phyloP scores from a whole-genome alignment of 2,329 filamentous ascomycete genomes.

The Aspergillus novoparasiticus region DNA sequence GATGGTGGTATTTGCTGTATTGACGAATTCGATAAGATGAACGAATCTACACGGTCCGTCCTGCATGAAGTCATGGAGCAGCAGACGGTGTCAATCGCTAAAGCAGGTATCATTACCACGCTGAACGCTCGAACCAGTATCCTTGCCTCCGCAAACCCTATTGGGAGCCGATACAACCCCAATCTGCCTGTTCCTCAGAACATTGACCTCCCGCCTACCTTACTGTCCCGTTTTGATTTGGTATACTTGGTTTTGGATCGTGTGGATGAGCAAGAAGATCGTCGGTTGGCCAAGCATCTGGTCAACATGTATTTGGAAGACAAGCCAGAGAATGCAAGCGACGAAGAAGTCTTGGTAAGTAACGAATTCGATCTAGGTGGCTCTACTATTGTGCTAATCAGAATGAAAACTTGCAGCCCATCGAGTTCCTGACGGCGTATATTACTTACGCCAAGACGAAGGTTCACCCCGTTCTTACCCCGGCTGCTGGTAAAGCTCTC shows the following conservation, averaged over 20 bases:
- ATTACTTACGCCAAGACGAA: conserved; percentile 93
- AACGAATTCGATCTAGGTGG: not conserved
- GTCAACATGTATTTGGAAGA: conserved; percentile 97
- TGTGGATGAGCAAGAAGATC: conserved; percentile 86
- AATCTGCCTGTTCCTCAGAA: conserved; percentile 96
- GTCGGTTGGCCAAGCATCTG: conserved; percentile 85
- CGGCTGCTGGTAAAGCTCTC: conserved; percentile 79
- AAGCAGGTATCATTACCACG: conserved; percentile 80
- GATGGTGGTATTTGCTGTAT: conserved; percentile 78
- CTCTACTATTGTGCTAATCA: conserved; percentile 7
- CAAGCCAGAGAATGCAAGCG: conserved; percentile 78
- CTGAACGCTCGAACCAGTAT: conserved; percentile 95
- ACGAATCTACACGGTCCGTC: conserved; percentile 71
- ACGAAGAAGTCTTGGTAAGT: conserved; percentile 78
- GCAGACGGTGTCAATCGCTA: conserved; percentile 76
- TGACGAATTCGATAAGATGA: conserved; percentile 82
- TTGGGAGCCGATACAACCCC: conserved; percentile 96
- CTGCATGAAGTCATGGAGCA: conserved; percentile 82
- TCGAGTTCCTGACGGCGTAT: conserved; percentile 95
- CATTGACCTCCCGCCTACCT: conserved; percentile 92
- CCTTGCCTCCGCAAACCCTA: conserved; percentile 94
- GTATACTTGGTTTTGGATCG: conserved; percentile 96
- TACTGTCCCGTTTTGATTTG: conserved; percentile 93
- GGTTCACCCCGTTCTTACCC: conserved; percentile 79
- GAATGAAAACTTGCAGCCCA: conserved; percentile 57